These are phyloP conservation scores for Botryosphaeria dothidea DNA, from an alignment of 2,329 filamentous ascomycete genomes.

Conservation along the genomic window DNA sequence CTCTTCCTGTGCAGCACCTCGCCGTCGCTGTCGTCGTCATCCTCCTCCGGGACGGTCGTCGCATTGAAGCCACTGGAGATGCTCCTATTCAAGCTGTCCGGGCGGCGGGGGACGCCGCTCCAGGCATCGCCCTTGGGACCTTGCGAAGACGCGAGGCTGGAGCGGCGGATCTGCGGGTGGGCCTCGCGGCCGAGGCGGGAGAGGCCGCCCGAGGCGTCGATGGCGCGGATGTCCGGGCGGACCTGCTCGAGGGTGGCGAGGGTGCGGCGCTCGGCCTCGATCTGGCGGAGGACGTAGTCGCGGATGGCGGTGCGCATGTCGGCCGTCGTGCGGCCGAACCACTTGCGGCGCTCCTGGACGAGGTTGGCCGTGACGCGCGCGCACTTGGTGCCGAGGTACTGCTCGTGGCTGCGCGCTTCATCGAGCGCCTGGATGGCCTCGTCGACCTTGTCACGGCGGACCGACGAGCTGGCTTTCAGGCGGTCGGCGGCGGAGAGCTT, in stretches of 20 bases:
- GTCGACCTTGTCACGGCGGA: conserved; percentile 93
- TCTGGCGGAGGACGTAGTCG: conserved; percentile 91
- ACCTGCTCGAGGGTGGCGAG: conserved; percentile 92
- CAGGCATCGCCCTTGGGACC: conserved; percentile 97
- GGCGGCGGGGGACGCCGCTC: conserved; percentile 86
- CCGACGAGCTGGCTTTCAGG: conserved; percentile 80
- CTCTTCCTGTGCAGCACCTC: conserved; percentile 48
- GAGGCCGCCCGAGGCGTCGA: conserved; percentile 87
- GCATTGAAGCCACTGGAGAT: conserved; percentile 62
- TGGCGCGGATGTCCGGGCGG: conserved; percentile 86
- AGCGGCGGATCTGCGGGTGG: conserved; percentile 72
- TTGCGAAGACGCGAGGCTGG: conserved; percentile 82
- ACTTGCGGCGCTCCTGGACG: conserved; percentile 82
- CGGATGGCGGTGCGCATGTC: conserved; percentile 82
- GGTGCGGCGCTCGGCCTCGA: conserved; percentile 90
- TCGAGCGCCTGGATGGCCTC: conserved; percentile 91
- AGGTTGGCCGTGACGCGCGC: conserved; percentile 87
- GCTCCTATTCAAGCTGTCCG: conserved; percentile 73
- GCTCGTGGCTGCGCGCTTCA: conserved; percentile 80
- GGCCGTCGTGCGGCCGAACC: conserved; percentile 84
- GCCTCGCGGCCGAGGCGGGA: conserved; percentile 86
- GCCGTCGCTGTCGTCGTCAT: conserved; percentile 51
- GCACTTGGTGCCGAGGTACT: conserved; percentile 80
- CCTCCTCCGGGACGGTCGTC: conserved; percentile 60
- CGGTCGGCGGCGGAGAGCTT: conserved; percentile 86